Conservation (phyloP, 441 rosid species). For the Omphalea diandra region DNA sequence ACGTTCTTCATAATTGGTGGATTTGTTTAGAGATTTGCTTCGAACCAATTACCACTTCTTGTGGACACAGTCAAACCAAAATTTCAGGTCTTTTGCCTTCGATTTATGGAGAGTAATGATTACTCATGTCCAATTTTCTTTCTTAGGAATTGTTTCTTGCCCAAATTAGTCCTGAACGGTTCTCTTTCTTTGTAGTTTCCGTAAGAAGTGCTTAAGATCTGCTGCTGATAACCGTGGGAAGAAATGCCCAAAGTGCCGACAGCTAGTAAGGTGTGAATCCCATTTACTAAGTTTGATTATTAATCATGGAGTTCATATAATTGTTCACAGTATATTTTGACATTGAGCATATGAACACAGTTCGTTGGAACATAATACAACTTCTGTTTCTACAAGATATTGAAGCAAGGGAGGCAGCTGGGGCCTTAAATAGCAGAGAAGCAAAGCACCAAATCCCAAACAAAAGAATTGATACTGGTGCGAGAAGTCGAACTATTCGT, state of each 20-base stretch:
- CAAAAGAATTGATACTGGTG: constrained; percentile 20
- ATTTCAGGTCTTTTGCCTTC: too few species aligned
- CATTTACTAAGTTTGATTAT: neutral
- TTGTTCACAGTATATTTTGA: too few species aligned
- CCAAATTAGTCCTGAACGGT: too few species aligned
- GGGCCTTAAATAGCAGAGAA: constrained; percentile 24
- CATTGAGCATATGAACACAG: too few species aligned
- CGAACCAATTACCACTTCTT: constrained; percentile 94
- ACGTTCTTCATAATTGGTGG: constrained; percentile 37
- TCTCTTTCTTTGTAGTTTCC: constrained; percentile 53
- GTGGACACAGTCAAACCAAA: constrained; percentile 79
- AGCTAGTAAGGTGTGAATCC: constrained; percentile 71
- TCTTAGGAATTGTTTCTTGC: neutral
- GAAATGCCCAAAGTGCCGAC: constrained; percentile 93
- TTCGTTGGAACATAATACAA: constrained; percentile 97
- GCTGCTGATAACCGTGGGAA: constrained; percentile 94
- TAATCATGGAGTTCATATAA: neutral
- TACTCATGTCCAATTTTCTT: neutral
- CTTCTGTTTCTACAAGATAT: constrained; percentile 89
- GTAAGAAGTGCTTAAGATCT: constrained; percentile 79
- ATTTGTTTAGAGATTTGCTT: constrained; percentile 93
- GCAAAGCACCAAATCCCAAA: constrained; percentile 30
- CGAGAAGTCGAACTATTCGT: constrained; percentile 21
- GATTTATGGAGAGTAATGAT: neutral
- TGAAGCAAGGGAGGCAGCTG: constrained; percentile 63